Base-by-base conservation (phyloP, 352 stramenopile genomes). In the Globisporangium uncinulatum region DNA sequence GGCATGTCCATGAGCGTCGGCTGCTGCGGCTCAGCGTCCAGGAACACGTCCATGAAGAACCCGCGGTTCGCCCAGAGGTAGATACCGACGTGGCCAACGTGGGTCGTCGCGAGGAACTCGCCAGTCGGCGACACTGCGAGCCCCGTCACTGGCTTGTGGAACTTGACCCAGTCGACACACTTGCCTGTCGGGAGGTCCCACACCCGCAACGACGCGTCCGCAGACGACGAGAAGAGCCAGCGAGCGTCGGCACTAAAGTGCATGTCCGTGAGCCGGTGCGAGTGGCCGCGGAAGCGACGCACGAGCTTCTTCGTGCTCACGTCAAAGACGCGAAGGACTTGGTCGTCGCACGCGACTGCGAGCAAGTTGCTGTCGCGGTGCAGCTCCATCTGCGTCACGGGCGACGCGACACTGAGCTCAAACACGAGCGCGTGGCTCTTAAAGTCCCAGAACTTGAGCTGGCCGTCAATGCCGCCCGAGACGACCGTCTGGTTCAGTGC, bases 81-180 rank as follows among this genome's bases (percentile, higher is more conserved):
- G 61, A 99, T 96, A 19, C 95, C 95, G 3, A 97, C 70, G 54
- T 91, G 83, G 36, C 81, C 79, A 1, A 89, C 77, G 67, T 98
- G 95, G 9, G 88, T 97, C n/a, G 96, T 99, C 36, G 92, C 91
- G 17, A 99, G 62, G 68, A 97, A 98, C 69, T 99, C 96, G 51
- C 94, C 94, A 17, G 96, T 98, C 6, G 96, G 92, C 13, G 91
- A 98, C 34, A 98, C 73, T 0, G 90, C 86, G 34, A 99, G 61
- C 6, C 91, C 91, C 11, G 94, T 98, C 36, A 96, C 73, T 58
- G 90, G 71, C 71, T 91, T 87, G 36, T 92, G 76, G 76, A 99
- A 99, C 52, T 79, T 74, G 68, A 98, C 61, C 92, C 94, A 98
- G 70, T 98, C 94, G 44, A 98, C 77, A 61, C 93, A 98, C 46